phyloP scores from a whole-genome alignment of 176 grass and related monocot genomes.

The Thinopyrum elongatum region DNA sequence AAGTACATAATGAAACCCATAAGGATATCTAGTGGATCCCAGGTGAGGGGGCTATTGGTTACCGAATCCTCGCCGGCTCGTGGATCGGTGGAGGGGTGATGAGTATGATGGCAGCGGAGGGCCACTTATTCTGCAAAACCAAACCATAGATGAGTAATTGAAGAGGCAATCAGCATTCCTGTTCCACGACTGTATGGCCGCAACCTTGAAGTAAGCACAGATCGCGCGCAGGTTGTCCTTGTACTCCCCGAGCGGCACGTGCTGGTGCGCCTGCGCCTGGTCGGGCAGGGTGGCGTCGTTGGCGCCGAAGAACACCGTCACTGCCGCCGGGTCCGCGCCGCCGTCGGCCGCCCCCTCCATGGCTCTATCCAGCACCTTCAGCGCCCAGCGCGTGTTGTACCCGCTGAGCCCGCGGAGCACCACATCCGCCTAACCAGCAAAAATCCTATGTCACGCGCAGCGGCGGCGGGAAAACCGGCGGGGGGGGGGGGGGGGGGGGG shows the following conservation, averaged over 20 bases:
- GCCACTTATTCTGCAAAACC: constrained; percentile 62
- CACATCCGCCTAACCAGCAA: constrained; percentile 55
- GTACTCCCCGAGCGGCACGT: constrained; percentile 81
- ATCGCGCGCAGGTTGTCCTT: constrained; percentile 68
- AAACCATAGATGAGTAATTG: neutral
- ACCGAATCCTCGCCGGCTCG: constrained; percentile 68
- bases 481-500: neutral
- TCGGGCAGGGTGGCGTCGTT: constrained; percentile 81
- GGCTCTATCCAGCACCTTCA: constrained; percentile 49
- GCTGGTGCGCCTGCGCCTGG: constrained; percentile 47
- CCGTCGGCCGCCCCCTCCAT: constrained; percentile 47
- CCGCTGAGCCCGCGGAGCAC: constrained; percentile 84
- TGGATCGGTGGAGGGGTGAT: constrained; percentile 88
- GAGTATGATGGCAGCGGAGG: constrained; percentile 52
- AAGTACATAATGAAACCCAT: no score
- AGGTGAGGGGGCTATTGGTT: neutral
- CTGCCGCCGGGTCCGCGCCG: constrained; percentile 41
- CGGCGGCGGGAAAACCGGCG: neutral
- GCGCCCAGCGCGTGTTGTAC: constrained; percentile 92
- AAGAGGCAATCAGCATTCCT: neutral
- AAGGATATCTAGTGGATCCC: neutral
- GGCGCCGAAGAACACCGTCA: constrained; percentile 83
- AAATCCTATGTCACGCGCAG: neutral
- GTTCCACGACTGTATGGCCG: neutral
- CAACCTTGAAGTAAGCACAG: constrained; percentile 68